Conservation (phyloP, 129 eudicot species). For the Glebionis coronaria region DNA sequence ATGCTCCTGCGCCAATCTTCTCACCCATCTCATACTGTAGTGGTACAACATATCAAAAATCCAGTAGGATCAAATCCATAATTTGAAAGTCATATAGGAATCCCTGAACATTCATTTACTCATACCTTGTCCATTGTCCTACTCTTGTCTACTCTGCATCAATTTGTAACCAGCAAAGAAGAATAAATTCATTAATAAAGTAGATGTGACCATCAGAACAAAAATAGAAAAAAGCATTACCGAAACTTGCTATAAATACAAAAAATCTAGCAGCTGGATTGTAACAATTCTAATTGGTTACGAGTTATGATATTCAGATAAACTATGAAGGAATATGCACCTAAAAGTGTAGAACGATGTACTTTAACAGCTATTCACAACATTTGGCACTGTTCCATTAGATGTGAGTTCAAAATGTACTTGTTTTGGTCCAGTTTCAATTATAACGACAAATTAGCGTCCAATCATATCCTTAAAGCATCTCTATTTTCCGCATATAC, state of each 20-base stretch:
- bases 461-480: not conserved
- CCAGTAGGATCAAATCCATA: not conserved
- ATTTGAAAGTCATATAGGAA: not conserved
- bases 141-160: conserved; percentile 14
- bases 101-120: not conserved
- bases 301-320: not conserved
- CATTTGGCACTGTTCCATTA: too few species aligned
- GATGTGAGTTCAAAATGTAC: too few species aligned
- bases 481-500: not conserved
- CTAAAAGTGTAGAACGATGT: not conserved
- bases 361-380: too few species aligned
- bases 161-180: conserved; percentile 6
- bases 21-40: conserved; percentile 81
- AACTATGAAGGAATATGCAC: not conserved
- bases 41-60: conserved; percentile 3
- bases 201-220: not conserved
- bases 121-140: conserved; percentile 11
- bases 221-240: not conserved
- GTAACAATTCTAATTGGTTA: too few species aligned
- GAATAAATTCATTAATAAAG: not conserved
- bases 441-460: not conserved
- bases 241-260: too few species aligned
- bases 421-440: too few species aligned
- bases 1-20: conserved; percentile 96
- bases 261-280: too few species aligned